Evolutionary conservation across 805 yeast genomes (phyloP), one percentile per base, ranked within the genome.

Genomic region (Tetrapisispora taiwanensis): DNA sequence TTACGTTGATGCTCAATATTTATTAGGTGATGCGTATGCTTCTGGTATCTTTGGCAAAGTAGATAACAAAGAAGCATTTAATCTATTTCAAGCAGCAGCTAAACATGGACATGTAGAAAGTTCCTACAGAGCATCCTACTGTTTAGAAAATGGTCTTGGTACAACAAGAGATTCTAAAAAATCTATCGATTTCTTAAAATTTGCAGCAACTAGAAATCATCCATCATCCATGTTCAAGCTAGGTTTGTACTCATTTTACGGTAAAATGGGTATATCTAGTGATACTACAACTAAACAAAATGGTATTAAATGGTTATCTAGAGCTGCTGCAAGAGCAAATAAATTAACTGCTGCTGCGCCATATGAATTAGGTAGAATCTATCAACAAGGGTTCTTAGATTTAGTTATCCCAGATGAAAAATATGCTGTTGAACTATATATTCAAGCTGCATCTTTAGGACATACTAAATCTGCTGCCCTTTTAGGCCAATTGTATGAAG

Each of bases 201-300:
- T 79, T 57, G 95, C 97, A 0, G 95, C 97, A 0, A 74, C 88
- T 28, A 82, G 84, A 59, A 87, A 85, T 56, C 98, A 90, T 62
- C 88, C 97, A 0, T 89, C 95, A n/a, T 96, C 97, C 4, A 87
- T 90, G 95, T 84, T 81, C 68, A 85, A 89, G 60, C 70, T 88
- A 50, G 98, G 97, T 4, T 71, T 86, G 36, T 87, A 89, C 53
- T 82, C 87, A 32, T 92, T 83, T 64, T 77, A 87, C 56, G 79
- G 85, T 4, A 72, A 82, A 48, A 81, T 90, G 90, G 97, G 97
- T 1, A 60, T 90, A 30, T 69, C 81, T 1, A 71, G 74, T 46
- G 81, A 77, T 54, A 68, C 79, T 17, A 78, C 74, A 42, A 80
- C 86, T 19, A 84, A 87, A 55, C 84, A 81, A 55, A 79, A 79